Conservation (phyloP, 306 rosid genomes). For the Quillaja saponaria region DNA sequence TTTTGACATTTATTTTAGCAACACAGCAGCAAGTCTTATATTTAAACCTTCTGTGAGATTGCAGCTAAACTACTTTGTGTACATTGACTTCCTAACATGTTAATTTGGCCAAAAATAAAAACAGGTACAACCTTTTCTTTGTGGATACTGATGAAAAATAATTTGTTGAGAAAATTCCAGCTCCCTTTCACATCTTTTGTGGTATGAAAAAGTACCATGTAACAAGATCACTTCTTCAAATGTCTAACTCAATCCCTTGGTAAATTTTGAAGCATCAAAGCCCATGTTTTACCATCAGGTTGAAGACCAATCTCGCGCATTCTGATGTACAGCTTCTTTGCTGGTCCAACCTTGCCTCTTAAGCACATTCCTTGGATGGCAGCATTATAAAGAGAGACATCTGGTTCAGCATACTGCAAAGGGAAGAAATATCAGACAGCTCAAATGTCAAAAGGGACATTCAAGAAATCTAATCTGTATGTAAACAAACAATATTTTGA, state of each 20-base stretch:
- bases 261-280: constrained; percentile 64
- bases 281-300: constrained; percentile 76
- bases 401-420: constrained; percentile 50
- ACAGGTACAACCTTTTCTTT: too few species aligned
- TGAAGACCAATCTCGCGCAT: constrained; percentile 60
- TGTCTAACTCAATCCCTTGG: constrained; percentile 14
- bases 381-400: constrained; percentile 67
- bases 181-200: constrained; percentile 17
- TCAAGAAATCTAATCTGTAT: background rate
- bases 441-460: background rate
- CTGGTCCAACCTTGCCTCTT: constrained; percentile 50
- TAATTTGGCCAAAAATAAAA: too few species aligned
- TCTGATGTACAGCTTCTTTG: constrained; percentile 56
- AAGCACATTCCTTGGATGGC: constrained; percentile 83
- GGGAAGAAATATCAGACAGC: constrained; percentile 22
- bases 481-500: too few species aligned
- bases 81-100: too few species aligned
- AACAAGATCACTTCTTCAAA: constrained; percentile 27
- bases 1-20: too few species aligned
- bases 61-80: too few species aligned
- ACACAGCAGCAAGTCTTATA: too few species aligned
- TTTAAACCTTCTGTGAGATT: too few species aligned
- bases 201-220: constrained; percentile 4
- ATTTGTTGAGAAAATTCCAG: background rate
- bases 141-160: too few species aligned